Evolutionary conservation across 2,329 filamentous ascomycete species (phyloP).

Genomic region (Microcyclospora pomicola): DNA sequence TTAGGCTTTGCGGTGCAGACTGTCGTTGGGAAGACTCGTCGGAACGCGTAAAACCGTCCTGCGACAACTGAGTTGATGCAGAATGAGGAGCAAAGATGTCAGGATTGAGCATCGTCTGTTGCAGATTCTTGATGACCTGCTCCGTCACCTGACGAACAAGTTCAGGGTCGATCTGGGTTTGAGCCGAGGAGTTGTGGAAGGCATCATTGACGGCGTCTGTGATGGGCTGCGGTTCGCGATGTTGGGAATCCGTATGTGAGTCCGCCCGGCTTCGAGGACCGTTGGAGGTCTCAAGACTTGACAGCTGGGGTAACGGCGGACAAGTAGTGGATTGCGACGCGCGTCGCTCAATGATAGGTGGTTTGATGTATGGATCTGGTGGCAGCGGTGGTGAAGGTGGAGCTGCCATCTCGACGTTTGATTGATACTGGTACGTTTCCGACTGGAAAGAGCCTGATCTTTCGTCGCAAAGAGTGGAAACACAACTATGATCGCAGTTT

Average conservation of each 20-base stretch:
- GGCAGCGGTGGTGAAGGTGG: constrained; percentile 6
- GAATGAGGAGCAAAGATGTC: constrained; percentile 15
- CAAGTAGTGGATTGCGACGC: too few species aligned
- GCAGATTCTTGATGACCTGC: constrained; percentile 33
- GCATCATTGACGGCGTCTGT: constrained; percentile 45
- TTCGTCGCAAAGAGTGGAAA: too few species aligned
- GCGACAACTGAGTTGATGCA: background rate
- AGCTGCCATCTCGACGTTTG: too few species aligned
- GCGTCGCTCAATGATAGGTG: background rate
- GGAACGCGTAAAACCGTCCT: constrained; percentile 1
- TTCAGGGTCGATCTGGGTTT: constrained; percentile 42
- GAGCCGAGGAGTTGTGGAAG: constrained; percentile 37
- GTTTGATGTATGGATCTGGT: constrained; percentile 2
- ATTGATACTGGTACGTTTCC: too few species aligned
- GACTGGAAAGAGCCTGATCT: too few species aligned
- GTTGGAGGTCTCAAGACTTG: background rate
- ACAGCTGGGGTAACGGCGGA: too few species aligned
- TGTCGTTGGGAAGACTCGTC: background rate
- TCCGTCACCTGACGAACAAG: constrained; percentile 45
- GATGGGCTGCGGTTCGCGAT: constrained; percentile 27
- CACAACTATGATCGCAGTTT: too few species aligned
- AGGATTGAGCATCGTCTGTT: constrained; percentile 4
- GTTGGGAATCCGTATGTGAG: constrained; percentile 6
- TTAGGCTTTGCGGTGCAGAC: constrained; percentile 28
- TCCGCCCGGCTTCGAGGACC: constrained; percentile 1